phyloP scores from a whole-genome alignment of 352 stramenopile genomes.

The Phytopythium cucurbitacearum region DNA sequence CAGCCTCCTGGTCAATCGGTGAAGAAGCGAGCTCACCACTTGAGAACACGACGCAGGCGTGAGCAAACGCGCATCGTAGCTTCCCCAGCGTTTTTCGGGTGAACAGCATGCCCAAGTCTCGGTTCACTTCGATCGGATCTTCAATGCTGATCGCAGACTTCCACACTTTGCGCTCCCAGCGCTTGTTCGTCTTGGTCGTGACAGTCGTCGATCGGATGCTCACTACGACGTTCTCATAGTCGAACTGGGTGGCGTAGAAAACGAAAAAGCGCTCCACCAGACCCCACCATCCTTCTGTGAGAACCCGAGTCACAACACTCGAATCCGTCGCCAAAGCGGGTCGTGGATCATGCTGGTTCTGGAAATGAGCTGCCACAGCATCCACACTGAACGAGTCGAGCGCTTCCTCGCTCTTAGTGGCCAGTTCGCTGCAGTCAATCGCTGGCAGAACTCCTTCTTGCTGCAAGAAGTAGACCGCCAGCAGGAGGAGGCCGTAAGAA shows the following conservation, averaged over 20 bases:
- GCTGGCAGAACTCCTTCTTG: constrained; percentile 32
- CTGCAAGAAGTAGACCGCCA: constrained; percentile 73
- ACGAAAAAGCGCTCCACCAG: constrained; percentile 63
- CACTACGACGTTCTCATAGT: constrained; percentile 60
- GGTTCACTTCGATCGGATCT: constrained; percentile 67
- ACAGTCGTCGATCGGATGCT: constrained; percentile 31
- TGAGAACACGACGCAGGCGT: constrained; percentile 29
- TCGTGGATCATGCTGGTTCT: neutral
- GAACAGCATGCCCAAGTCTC: constrained; percentile 68
- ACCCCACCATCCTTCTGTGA: constrained; percentile 13
- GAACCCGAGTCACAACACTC: neutral
- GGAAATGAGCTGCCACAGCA: constrained; percentile 17
- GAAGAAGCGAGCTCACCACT: neutral
- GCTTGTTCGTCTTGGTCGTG: constrained; percentile 38
- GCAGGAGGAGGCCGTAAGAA: constrained; percentile 66
- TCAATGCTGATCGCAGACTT: constrained; percentile 54
- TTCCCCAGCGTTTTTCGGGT: constrained; percentile 46
- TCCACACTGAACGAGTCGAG: constrained; percentile 16
- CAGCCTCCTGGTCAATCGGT: neutral
- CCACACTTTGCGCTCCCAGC: constrained; percentile 41
- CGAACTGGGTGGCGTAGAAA: constrained; percentile 72
- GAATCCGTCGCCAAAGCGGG: constrained; percentile 12
- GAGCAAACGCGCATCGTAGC: constrained; percentile 48
- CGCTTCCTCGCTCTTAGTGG: constrained; percentile 13
- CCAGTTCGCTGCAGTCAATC: constrained; percentile 30